Conservation (phyloP, 1,139 yeast genomes). For the Candida sanyaensis region DNA sequence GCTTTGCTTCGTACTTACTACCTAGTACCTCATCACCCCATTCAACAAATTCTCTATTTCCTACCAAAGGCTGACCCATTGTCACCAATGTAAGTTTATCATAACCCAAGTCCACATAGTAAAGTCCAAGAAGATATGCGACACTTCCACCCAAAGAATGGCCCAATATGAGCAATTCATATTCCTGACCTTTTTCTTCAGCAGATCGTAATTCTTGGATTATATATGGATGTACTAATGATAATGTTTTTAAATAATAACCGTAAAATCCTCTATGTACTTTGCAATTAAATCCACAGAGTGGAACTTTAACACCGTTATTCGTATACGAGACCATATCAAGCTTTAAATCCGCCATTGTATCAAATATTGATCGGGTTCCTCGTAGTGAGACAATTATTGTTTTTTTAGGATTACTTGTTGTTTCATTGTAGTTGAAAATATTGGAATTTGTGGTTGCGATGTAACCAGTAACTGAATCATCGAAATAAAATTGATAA, state of each 20-base stretch:
- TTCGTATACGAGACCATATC: conserved; percentile 38
- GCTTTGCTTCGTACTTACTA: conserved; percentile 23
- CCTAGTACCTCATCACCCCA: conserved; percentile 42
- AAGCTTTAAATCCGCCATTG: conserved; percentile 45
- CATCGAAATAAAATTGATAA: conserved; percentile 49
- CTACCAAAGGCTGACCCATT: conserved; percentile 55
- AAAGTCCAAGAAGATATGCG: conserved; percentile 40
- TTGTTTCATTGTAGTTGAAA: conserved; percentile 21
- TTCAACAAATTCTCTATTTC: conserved; percentile 39
- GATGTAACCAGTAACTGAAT: conserved; percentile 41
- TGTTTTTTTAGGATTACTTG: conserved; percentile 23
- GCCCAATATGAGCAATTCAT: conserved; percentile 44
- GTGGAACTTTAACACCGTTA: conserved; percentile 23
- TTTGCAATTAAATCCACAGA: conserved; percentile 40
- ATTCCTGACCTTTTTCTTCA: conserved; percentile 20
- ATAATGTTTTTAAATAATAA: conserved; percentile 33
- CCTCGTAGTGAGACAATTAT: conserved; percentile 48
- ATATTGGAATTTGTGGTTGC: conserved; percentile 35
- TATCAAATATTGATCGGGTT: conserved; percentile 48
- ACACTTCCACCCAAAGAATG: conserved; percentile 58
- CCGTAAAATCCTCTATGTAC: conserved; percentile 51
- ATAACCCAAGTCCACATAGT: conserved; percentile 37
- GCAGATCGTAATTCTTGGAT: conserved; percentile 23
- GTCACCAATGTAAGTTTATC: conserved; percentile 38
- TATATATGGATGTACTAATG: conserved; percentile 26